Conservation (phyloP, 805 yeast genomes). For the Saccharomycopsis guyanensis region DNA sequence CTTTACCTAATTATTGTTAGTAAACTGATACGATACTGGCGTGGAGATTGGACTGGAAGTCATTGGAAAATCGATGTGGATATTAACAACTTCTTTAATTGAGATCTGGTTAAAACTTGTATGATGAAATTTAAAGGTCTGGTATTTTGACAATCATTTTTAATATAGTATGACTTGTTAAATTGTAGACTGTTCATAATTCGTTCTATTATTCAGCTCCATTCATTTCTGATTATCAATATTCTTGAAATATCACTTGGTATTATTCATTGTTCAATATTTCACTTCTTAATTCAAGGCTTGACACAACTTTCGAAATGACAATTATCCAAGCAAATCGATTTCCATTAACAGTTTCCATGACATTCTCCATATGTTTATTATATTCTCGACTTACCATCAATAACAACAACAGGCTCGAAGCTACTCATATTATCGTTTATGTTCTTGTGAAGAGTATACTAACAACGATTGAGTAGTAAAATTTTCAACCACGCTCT, state of each 20-base stretch:
- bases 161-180: too few relatives aligned
- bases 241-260: too few relatives aligned
- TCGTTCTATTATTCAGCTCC: too few relatives aligned
- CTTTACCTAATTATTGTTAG: constrained; percentile 56
- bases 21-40: too few relatives aligned
- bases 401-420: constrained; percentile 97
- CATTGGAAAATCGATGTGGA: neutral
- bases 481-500: neutral
- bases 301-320: too few relatives aligned
- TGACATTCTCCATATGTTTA: neutral
- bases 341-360: neutral
- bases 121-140: too few relatives aligned
- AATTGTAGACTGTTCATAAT: too few relatives aligned
- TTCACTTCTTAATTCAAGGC: too few relatives aligned
- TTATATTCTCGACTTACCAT: constrained; percentile 50
- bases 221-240: too few relatives aligned
- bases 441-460: neutral
- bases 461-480: neutral
- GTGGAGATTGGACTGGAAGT: neutral
- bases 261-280: too few relatives aligned
- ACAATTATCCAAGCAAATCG: too few relatives aligned
- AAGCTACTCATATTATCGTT: constrained; percentile 60
- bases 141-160: too few relatives aligned
- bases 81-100: neutral
- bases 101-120: neutral